phyloP scores from a whole-genome alignment of 768 basidiomycete species.

The Russula sp. region DNA sequence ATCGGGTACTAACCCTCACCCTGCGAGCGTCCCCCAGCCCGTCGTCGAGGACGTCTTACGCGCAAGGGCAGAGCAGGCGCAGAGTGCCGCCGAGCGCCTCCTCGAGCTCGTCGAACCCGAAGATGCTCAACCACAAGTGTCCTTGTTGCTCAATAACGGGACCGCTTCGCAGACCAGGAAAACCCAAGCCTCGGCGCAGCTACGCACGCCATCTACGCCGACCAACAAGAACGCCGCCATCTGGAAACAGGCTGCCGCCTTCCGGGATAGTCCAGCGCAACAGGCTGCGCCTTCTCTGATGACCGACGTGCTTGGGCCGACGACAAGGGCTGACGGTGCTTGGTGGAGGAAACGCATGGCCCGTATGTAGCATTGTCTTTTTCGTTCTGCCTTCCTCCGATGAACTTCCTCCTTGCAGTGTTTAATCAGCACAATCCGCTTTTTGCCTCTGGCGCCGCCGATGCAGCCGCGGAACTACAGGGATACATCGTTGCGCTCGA shows the following conservation, averaged over 20 bases:
- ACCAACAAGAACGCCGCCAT: constrained; percentile 49
- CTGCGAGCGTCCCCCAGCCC: constrained; percentile 40
- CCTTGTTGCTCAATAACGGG: constrained; percentile 27
- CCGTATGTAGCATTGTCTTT: constrained; percentile 41
- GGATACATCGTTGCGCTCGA: constrained; percentile 50
- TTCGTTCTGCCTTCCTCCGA: neutral
- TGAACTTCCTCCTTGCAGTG: constrained; percentile 31
- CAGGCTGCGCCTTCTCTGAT: constrained; percentile 56
- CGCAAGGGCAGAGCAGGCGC: constrained; percentile 87
- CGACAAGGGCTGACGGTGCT: constrained; percentile 63
- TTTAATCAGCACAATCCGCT: constrained; percentile 45
- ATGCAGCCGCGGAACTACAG: constrained; percentile 47
- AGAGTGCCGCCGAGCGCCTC: constrained; percentile 84
- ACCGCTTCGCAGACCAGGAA: constrained; percentile 38
- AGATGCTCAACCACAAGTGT: constrained; percentile 30
- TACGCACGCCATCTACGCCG: constrained; percentile 56
- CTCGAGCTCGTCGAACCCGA: constrained; percentile 83
- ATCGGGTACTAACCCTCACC: constrained; percentile 44
- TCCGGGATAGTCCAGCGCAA: constrained; percentile 73
- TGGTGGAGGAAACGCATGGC: constrained; percentile 83
- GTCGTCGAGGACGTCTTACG: constrained; percentile 79
- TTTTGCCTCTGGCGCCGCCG: constrained; percentile 35
- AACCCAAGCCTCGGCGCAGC: constrained; percentile 30
- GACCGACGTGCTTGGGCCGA: constrained; percentile 28
- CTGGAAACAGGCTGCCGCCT: constrained; percentile 69